These are phyloP conservation scores for Casuarina cunninghamiana DNA, from an alignment of 306 rosid genomes.

Conservation along the genomic window DNA sequence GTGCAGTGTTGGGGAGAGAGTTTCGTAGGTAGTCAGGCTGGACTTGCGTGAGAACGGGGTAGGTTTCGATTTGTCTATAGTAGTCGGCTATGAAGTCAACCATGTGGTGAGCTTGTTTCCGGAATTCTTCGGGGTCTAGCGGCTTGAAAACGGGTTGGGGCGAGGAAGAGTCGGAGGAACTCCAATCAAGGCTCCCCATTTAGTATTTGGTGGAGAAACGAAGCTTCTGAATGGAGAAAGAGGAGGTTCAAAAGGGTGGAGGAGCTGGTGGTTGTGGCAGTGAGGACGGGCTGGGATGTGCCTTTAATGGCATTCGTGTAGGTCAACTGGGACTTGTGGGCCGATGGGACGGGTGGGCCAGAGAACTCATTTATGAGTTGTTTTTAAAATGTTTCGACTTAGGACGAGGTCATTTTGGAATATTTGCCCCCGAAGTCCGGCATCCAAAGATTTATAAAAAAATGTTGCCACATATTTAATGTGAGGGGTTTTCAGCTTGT, in stretches of 20 bases:
- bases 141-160: constrained; percentile 30
- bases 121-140: constrained; percentile 56
- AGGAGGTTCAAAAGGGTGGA: background rate
- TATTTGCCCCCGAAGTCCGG: too few species aligned
- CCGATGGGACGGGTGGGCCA: background rate
- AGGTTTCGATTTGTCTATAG: constrained; percentile 36
- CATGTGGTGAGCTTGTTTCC: constrained; percentile 60
- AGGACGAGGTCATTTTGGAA: too few species aligned
- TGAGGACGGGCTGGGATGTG: background rate
- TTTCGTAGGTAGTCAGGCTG: constrained; percentile 45
- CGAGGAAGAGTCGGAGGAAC: constrained; percentile 4
- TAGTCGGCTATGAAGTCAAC: constrained; percentile 62
- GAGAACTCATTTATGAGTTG: too few species aligned
- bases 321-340: background rate
- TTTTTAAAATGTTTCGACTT: too few species aligned
- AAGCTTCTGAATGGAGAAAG: background rate
- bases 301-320: background rate
- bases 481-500: too few species aligned
- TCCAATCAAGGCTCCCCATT: constrained; percentile 38
- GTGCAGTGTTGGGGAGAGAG: constrained; percentile 41
- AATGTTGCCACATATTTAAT: too few species aligned
- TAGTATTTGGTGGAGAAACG: background rate
- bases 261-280: background rate
- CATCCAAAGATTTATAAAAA: too few species aligned
- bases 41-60: constrained; percentile 46